Evolutionary conservation across 176 grass and related monocot genomes (phyloP).

Genomic region (Oryza meyeriana): DNA sequence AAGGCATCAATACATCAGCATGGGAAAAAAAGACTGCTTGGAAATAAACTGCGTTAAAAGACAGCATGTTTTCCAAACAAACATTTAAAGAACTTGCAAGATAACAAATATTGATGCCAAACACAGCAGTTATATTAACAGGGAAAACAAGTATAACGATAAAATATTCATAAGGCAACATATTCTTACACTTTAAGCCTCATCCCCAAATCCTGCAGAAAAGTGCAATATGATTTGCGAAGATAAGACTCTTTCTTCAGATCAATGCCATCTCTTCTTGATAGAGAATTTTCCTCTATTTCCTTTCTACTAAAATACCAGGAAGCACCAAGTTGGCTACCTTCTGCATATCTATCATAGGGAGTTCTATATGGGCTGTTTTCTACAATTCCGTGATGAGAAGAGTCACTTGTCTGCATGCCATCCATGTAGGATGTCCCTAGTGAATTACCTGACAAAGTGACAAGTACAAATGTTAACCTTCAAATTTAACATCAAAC

Average conservation of each 20-base stretch:
- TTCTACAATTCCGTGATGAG: constrained; percentile 54
- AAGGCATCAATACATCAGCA: background rate
- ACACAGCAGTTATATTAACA: constrained; percentile 14
- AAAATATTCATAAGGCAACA: background rate
- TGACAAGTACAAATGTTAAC: constrained; percentile 9
- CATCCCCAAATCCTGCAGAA: constrained; percentile 94
- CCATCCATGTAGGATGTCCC: constrained; percentile 31
- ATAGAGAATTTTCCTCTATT: constrained; percentile 86
- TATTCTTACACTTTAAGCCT: constrained; percentile 94
- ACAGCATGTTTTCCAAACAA: background rate
- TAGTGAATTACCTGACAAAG: constrained; percentile 25
- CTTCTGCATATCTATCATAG: constrained; percentile 37
- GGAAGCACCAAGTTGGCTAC: constrained; percentile 54
- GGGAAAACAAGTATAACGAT: constrained; percentile 5
- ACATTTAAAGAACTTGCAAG: background rate
- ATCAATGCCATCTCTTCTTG: constrained; percentile 75
- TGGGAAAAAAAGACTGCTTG: background rate
- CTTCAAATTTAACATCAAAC: constrained; percentile 19
- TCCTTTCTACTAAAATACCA: constrained; percentile 94
- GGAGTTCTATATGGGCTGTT: constrained; percentile 62
- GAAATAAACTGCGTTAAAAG: background rate
- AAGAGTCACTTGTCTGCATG: constrained; percentile 51
- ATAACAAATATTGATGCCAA: background rate
- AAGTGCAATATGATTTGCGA: constrained; percentile 93
- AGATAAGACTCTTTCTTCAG: constrained; percentile 82